phyloP scores from a whole-genome alignment of 257 asterid genomes.

The Coffea canephora region DNA sequence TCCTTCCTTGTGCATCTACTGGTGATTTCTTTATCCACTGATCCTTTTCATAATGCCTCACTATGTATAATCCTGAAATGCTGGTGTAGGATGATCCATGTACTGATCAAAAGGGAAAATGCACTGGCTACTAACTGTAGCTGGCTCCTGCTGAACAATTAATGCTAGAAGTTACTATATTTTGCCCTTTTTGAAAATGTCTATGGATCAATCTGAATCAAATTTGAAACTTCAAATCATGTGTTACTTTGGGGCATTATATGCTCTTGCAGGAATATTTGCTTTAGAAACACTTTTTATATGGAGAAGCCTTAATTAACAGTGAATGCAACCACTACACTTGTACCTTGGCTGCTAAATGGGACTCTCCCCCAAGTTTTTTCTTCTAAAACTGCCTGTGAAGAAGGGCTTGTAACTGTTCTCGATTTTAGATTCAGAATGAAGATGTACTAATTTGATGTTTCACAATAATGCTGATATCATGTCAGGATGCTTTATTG shows the following conservation, averaged over 20 bases:
- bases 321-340: background rate
- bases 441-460: background rate
- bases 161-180: background rate
- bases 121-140: background rate
- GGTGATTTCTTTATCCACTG: conserved; percentile 48
- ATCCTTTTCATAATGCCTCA: background rate
- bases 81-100: background rate
- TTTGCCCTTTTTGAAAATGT: conserved; percentile 3
- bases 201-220: background rate
- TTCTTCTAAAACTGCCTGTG: background rate
- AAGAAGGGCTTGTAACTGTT: background rate
- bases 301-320: background rate
- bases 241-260: background rate
- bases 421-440: background rate
- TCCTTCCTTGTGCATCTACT: conserved; percentile 68
- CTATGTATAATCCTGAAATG: conserved; percentile 6
- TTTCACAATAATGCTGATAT: background rate
- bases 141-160: conserved; percentile 3
- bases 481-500: background rate
- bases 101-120: background rate
- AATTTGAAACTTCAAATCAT: background rate
- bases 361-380: background rate
- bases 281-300: background rate
- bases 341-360: background rate
- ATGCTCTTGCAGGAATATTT: background rate